Evolutionary conservation across 805 yeast species (phyloP).

Genomic region (Kluyveromyces lactis): DNA sequence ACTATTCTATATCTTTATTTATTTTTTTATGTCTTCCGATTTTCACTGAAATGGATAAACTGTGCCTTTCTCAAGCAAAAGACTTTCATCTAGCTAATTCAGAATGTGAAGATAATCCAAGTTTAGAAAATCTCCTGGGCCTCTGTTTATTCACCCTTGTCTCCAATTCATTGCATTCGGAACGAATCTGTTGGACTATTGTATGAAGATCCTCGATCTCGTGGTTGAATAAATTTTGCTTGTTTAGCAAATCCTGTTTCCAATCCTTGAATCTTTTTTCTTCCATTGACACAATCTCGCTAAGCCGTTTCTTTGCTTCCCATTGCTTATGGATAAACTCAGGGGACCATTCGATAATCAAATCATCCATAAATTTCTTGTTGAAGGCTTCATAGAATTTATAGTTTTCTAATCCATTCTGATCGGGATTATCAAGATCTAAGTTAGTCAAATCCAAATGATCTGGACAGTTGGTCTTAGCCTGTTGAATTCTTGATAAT

Average conservation of each 20-base stretch:
- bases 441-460: conserved; percentile 7
- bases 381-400: conserved; percentile 32
- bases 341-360: conserved; percentile 38
- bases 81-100: too few species aligned
- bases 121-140: not conserved
- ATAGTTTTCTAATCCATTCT: conserved; percentile 31
- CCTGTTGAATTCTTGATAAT: conserved; percentile 34
- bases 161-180: conserved; percentile 20
- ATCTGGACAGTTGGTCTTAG: conserved; percentile 15
- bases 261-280: conserved; percentile 54
- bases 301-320: conserved; percentile 35
- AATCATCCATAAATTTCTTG: conserved; percentile 32
- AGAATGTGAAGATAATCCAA: conserved; percentile 1
- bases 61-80: too few species aligned
- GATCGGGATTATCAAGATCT: conserved; percentile 22
- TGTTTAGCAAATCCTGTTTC: conserved; percentile 46
- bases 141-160: conserved; percentile 5
- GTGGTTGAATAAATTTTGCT: conserved; percentile 47
- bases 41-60: too few species aligned
- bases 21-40: too few species aligned
- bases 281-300: conserved; percentile 38
- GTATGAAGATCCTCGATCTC: conserved; percentile 41
- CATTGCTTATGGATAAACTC: conserved; percentile 38
- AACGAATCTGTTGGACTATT: conserved; percentile 32
- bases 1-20: too few species aligned